Conservation (phyloP, 495 filamentous ascomycete species). For the Xylaria acuta region DNA sequence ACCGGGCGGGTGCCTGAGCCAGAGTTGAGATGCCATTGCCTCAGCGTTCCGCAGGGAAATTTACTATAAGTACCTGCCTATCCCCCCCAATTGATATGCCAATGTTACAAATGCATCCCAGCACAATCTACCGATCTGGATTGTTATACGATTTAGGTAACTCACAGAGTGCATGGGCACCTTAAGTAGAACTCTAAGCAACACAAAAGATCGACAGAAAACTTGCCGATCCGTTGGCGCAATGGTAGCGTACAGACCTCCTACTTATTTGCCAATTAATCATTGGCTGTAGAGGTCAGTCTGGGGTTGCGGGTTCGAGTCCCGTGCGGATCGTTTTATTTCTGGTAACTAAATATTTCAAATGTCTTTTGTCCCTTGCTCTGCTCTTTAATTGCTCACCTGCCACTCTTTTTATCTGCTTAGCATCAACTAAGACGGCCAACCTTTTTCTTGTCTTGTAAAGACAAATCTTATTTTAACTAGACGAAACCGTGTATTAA, state of each 20-base stretch:
- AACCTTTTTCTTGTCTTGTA: too few species aligned
- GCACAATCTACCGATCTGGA: background rate
- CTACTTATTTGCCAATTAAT: slow-evolving; percentile 36
- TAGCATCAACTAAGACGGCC: too few species aligned
- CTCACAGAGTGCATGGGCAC: background rate
- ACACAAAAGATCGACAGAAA: too few species aligned
- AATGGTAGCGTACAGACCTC: slow-evolving; percentile 57
- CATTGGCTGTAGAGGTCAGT: slow-evolving; percentile 31
- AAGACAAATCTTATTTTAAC: too few species aligned
- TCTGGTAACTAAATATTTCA: too few species aligned
- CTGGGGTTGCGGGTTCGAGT: slow-evolving; percentile 59
- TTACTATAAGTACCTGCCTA: background rate
- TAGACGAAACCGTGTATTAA: too few species aligned
- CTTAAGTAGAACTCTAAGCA: too few species aligned
- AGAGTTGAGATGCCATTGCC: too few species aligned
- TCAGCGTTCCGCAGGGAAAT: background rate
- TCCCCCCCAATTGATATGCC: background rate
- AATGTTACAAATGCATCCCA: background rate
- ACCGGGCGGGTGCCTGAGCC: background rate
- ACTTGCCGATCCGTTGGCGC: slow-evolving; percentile 44
- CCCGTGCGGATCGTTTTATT: slow-evolving; percentile 40
- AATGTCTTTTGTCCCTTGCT: too few species aligned
- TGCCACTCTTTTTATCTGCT: too few species aligned
- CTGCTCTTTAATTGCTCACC: too few species aligned
- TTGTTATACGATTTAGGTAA: background rate